phyloP scores from a whole-genome alignment of 2,329 filamentous ascomycete genomes.

The Diaporthe sp. region DNA sequence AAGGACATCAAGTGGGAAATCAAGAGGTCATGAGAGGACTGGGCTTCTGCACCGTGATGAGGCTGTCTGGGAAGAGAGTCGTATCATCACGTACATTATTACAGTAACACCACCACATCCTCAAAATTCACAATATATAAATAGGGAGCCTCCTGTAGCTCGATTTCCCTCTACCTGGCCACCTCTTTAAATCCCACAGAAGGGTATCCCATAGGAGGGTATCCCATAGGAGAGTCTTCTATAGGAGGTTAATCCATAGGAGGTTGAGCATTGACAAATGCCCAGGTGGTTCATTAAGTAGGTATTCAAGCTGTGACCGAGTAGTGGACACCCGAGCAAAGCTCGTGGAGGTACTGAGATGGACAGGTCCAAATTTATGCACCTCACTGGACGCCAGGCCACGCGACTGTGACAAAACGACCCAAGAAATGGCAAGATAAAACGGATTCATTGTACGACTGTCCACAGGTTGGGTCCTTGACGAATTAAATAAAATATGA shows the following conservation, averaged over 20 bases:
- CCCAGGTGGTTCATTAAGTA: too few species aligned
- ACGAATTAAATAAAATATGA: not conserved
- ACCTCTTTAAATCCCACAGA: too few species aligned
- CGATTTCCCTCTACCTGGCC: too few species aligned
- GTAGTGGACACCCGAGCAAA: too few species aligned
- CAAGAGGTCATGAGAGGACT: conserved; percentile 66
- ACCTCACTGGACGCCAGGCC: not conserved
- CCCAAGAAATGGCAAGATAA: not conserved
- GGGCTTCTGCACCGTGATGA: not conserved
- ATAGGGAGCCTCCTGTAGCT: too few species aligned
- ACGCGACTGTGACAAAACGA: not conserved
- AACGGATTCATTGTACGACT: not conserved
- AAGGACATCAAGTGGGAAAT: conserved; percentile 92
- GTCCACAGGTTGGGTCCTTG: not conserved
- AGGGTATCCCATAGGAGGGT: too few species aligned
- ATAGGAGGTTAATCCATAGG: too few species aligned
- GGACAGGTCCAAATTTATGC: not conserved
- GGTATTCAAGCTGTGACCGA: too few species aligned
- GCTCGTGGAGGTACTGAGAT: too few species aligned
- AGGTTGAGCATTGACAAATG: too few species aligned
- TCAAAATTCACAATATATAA: not conserved
- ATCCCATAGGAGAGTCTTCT: too few species aligned
- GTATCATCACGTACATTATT: not conserved
- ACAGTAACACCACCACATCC: too few species aligned
- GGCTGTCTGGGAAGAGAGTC: not conserved